A percentile compares a stretch with the other conserved stretches of the same genome.
These are phyloP conservation scores for Linnemannia zychae DNA, from an alignment of 192 early-diverging fungal species.

Conservation along the genomic window DNA sequence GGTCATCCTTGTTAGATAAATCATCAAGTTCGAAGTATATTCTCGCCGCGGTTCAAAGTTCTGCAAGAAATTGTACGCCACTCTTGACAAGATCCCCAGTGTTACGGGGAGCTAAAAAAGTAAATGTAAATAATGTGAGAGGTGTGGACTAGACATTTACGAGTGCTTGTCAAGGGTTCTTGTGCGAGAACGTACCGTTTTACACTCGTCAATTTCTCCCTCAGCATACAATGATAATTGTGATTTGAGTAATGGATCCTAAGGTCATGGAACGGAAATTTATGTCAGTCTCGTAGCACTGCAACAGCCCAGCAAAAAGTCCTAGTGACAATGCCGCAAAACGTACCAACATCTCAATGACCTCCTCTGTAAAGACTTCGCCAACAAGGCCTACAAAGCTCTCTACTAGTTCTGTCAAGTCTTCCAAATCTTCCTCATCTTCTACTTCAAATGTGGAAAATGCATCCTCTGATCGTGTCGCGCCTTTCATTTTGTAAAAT, in stretches of 20 bases:
- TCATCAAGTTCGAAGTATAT: conserved; percentile 39
- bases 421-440: conserved; percentile 48
- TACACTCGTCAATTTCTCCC: conserved; percentile 39
- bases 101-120: conserved; percentile 35
- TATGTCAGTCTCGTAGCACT: background rate
- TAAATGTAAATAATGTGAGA: background rate
- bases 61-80: conserved; percentile 38
- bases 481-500: conserved; percentile 56
- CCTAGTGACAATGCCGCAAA: background rate
- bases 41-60: conserved; percentile 44
- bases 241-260: conserved; percentile 48
- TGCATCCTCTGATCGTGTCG: conserved; percentile 45
- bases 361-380: conserved; percentile 50
- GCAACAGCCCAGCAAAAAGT: background rate
- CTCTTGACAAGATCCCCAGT: conserved; percentile 40
- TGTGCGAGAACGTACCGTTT: conserved; percentile 29
- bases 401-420: conserved; percentile 44
- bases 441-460: conserved; percentile 53
- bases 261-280: background rate
- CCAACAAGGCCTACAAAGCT: conserved; percentile 48
- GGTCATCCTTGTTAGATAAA: conserved; percentile 40
- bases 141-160: background rate
- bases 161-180: background rate
- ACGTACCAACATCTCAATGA: conserved; percentile 53
- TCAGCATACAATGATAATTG: conserved; percentile 37